phyloP scores from a whole-genome alignment of 176 grass and related monocot species.

The Zoysia pacifica region DNA sequence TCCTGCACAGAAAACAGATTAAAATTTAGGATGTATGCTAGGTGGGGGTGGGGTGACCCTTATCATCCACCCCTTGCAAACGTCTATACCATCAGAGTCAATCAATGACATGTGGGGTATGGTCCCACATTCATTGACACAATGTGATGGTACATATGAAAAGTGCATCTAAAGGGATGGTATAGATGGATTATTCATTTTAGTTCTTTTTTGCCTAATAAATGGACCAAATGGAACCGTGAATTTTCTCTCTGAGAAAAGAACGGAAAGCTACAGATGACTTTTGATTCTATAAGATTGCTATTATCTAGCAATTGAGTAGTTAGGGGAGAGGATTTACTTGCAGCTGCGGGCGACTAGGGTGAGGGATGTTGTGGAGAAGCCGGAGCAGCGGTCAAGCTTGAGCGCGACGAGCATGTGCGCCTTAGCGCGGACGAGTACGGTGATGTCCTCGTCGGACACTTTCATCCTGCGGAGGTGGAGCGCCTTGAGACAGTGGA shows the following conservation, averaged over 20 bases:
- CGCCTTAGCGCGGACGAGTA: conserved; percentile 64
- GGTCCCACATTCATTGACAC: no score
- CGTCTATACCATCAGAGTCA: no score
- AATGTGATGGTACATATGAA: no score
- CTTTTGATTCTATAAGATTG: neutral
- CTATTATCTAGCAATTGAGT: neutral
- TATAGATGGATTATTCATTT: no score
- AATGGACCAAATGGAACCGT: neutral
- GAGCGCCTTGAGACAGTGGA: conserved; percentile 71
- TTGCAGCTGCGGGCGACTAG: conserved; percentile 71
- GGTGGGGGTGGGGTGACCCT: neutral
- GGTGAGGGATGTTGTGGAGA: conserved; percentile 73
- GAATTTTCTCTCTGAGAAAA: neutral
- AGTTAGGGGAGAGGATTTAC: conserved; percentile 35
- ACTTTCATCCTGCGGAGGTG: conserved; percentile 92
- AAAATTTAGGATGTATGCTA: neutral
- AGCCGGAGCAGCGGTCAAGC: conserved; percentile 93
- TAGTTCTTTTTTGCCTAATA: neutral
- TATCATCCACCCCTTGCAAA: neutral
- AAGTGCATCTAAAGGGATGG: no score
- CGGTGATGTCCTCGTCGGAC: conserved; percentile 54
- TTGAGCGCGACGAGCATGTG: conserved; percentile 73
- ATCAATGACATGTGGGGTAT: no score
- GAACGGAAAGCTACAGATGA: neutral
- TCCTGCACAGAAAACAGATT: conserved; percentile 46